Percentiles rank a stretch among this genome's conserved stretches.
Evolutionary conservation across 1,139 yeast genomes (phyloP).

Genomic region (Kurtzmaniella quercitrusa): DNA sequence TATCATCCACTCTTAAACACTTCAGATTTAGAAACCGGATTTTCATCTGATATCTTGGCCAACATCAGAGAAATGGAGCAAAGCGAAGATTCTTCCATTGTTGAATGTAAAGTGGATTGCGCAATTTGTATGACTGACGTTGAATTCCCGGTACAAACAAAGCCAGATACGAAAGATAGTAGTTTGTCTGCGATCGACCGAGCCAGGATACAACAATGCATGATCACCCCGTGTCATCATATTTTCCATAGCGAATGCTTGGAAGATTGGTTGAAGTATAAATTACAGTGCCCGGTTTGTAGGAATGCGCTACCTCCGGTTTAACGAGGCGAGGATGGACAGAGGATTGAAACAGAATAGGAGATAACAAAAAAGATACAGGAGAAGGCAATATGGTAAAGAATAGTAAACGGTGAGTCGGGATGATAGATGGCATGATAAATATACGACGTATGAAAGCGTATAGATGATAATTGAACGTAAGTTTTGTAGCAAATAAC

Average conservation of each 20-base stretch:
- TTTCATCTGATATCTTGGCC: constrained; percentile 33
- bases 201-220: constrained; percentile 45
- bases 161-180: constrained; percentile 11
- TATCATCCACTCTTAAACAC: constrained; percentile 66
- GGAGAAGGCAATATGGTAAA: too few relatives aligned
- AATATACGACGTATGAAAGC: too few relatives aligned
- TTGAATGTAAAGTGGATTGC: constrained; percentile 53
- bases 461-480: too few relatives aligned
- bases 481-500: too few relatives aligned
- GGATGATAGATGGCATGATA: too few relatives aligned
- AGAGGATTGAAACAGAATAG: too few relatives aligned
- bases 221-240: constrained; percentile 93
- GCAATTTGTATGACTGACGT: constrained; percentile 86
- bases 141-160: constrained; percentile 49
- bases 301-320: constrained; percentile 80
- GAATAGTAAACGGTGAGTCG: too few relatives aligned
- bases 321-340: constrained; percentile 14
- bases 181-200: constrained; percentile 12
- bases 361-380: too few relatives aligned
- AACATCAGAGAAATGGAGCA: constrained; percentile 14
- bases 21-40: constrained; percentile 61
- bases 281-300: constrained; percentile 92
- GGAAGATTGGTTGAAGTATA: constrained; percentile 91
- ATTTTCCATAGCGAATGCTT: constrained; percentile 84
- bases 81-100: constrained; percentile 22